A percentile compares a stretch with the other conserved stretches of the same genome.
phyloP scores from a whole-genome alignment of 2,329 filamentous ascomycete species.

The Peltaster fructicola region DNA sequence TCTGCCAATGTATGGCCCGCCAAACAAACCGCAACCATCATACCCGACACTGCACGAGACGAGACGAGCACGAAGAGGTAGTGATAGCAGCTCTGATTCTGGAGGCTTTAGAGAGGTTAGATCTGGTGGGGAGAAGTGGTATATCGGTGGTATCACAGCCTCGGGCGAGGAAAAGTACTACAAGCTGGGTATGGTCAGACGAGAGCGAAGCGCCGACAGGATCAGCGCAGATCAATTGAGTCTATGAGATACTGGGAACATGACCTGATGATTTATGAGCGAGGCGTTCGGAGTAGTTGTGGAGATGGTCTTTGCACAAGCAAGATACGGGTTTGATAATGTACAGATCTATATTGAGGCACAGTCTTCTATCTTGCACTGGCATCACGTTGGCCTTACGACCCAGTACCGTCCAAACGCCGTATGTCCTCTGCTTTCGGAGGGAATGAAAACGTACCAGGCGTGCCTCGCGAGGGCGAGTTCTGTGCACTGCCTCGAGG shows the following conservation, averaged over 20 bases:
- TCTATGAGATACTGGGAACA: constrained; percentile 36
- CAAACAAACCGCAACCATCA: constrained; percentile 16
- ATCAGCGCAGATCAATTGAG: constrained; percentile 60
- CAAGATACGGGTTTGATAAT: no score
- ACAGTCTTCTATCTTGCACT: no score
- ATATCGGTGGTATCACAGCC: constrained; percentile 60
- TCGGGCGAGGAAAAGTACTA: constrained; percentile 67
- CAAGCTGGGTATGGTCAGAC: constrained; percentile 57
- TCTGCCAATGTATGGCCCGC: constrained; percentile 17
- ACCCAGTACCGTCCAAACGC: no score
- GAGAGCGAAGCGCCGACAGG: constrained; percentile 55
- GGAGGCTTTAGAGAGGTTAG: constrained; percentile 62
- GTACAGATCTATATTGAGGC: no score
- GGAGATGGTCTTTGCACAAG: no score
- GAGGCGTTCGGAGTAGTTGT: no score
- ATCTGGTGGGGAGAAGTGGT: constrained; percentile 64
- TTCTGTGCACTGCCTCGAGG: no score
- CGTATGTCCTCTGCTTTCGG: no score
- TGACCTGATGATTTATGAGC: constrained; percentile 7
- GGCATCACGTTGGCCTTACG: no score
- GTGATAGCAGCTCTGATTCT: constrained; percentile 56
- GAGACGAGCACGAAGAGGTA: constrained; percentile 37
- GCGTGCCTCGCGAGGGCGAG: no score
- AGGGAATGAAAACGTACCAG: no score
- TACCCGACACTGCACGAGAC: constrained; percentile 18